A percentile compares a stretch with the other conserved stretches of the same genome.
phyloP scores from a whole-genome alignment of 805 yeast genomes.

The Cyberlindnera lachancei region DNA sequence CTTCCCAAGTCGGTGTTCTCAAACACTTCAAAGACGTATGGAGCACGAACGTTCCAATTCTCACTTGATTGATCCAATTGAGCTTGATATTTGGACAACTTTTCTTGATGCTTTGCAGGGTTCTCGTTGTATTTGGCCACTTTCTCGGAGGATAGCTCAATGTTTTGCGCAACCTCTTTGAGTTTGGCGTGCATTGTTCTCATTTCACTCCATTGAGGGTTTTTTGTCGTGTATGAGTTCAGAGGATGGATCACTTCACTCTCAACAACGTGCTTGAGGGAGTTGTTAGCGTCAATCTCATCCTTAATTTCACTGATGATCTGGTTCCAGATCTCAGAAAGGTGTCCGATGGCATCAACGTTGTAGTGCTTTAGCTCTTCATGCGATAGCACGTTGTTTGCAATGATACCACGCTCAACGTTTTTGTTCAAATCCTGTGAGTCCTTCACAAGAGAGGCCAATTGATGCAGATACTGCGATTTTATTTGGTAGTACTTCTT shows the following conservation, averaged over 20 bases:
- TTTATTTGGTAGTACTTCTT: constrained; percentile 30
- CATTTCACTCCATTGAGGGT: constrained; percentile 48
- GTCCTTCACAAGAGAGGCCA: constrained; percentile 14
- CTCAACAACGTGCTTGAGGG: constrained; percentile 38
- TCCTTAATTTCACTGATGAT: constrained; percentile 32
- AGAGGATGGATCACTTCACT: constrained; percentile 50
- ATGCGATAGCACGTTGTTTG: constrained; percentile 33
- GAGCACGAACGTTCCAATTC: constrained; percentile 75
- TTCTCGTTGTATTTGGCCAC: constrained; percentile 28
- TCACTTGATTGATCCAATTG: constrained; percentile 38
- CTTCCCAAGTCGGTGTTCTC: constrained; percentile 64
- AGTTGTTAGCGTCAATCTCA: constrained; percentile 45
- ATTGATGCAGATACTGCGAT: constrained; percentile 15
- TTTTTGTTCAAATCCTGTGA: constrained; percentile 27
- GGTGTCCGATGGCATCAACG: constrained; percentile 40
- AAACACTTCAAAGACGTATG: constrained; percentile 65
- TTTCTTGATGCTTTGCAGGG: constrained; percentile 16
- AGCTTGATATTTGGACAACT: constrained; percentile 29
- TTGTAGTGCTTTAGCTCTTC: constrained; percentile 42
- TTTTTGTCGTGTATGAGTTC: constrained; percentile 43
- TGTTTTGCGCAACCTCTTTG: constrained; percentile 34
- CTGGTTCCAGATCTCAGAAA: constrained; percentile 37
- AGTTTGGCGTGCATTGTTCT: constrained; percentile 37
- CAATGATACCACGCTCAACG: constrained; percentile 25
- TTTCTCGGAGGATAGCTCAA: constrained; percentile 34